Percentiles rank a stretch among this genome's conserved stretches.
Evolutionary conservation across 2,329 filamentous ascomycete species (phyloP).

Genomic region (Boeremia lycopersici): DNA sequence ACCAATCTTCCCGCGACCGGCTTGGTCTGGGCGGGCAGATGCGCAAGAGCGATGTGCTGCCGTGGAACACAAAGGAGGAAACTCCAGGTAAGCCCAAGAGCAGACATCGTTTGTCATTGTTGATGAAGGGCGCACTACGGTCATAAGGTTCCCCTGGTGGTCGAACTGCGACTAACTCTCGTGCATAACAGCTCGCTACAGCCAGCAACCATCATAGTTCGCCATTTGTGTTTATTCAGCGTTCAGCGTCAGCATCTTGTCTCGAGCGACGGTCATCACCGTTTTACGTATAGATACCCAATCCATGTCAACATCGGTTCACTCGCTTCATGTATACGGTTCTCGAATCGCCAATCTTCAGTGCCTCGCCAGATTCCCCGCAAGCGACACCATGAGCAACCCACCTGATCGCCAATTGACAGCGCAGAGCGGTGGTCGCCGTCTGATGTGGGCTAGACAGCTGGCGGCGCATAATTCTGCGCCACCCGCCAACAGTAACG

Average conservation of each 20-base stretch:
- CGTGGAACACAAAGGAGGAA: slow-evolving; percentile 35
- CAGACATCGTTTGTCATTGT: slow-evolving; percentile 37
- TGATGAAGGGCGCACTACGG: slow-evolving; percentile 19
- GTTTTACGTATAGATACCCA: slow-evolving; percentile 17
- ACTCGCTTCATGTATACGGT: slow-evolving; percentile 2
- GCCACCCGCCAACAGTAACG: slow-evolving; percentile 12
- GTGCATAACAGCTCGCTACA: slow-evolving; percentile 11
- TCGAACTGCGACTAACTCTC: slow-evolving; percentile 12
- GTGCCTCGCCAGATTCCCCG: too few relatives aligned
- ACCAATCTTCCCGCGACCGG: slow-evolving; percentile 43
- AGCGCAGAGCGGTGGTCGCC: neutral
- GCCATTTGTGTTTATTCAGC: slow-evolving; percentile 11
- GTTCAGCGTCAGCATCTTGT: slow-evolving; percentile 12
- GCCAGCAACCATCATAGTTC: slow-evolving; percentile 12
- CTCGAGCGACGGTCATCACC: slow-evolving; percentile 5
- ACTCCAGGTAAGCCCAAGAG: slow-evolving; percentile 24
- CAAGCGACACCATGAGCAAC: neutral
- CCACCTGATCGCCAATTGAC: neutral
- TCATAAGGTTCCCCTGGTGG: slow-evolving; percentile 18
- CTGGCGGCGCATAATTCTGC: neutral
- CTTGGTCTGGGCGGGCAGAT: slow-evolving; percentile 45
- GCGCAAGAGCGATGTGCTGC: slow-evolving; percentile 39
- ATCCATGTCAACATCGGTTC: slow-evolving; percentile 10
- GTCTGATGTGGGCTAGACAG: slow-evolving; percentile 9
- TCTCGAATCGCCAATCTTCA: neutral